Evolutionary conservation across 2,329 filamentous ascomycete species (phyloP).

Genomic region (Talaromyces sp.): DNA sequence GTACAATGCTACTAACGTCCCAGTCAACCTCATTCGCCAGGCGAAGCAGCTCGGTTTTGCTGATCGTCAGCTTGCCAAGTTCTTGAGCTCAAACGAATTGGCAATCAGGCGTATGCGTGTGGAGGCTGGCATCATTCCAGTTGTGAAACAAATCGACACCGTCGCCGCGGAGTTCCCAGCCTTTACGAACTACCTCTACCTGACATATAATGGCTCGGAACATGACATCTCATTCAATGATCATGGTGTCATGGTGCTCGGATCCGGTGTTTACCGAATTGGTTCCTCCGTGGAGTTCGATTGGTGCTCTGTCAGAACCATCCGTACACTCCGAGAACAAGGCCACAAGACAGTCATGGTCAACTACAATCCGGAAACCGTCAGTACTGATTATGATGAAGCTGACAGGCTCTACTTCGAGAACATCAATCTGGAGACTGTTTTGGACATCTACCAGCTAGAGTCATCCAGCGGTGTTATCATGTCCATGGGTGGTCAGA

Average conservation of each 20-base stretch:
- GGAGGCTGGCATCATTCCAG: slow-evolving; percentile 79
- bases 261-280: slow-evolving; percentile 93
- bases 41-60: slow-evolving; percentile 94
- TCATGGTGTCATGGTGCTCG: slow-evolving; percentile 90
- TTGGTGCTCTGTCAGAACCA: slow-evolving; percentile 95
- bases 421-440: slow-evolving; percentile 83
- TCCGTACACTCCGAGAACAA: slow-evolving; percentile 77
- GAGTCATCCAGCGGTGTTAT: slow-evolving; percentile 80
- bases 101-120: slow-evolving; percentile 77
- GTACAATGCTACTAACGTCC: slow-evolving; percentile 62
- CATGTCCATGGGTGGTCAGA: slow-evolving; percentile 95
- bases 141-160: slow-evolving; percentile 97
- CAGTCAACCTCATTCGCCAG: slow-evolving; percentile 63
- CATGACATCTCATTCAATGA: slow-evolving; percentile 81
- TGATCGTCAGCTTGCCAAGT: slow-evolving; percentile 87
- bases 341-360: slow-evolving; percentile 96
- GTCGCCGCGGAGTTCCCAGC: slow-evolving; percentile 95
- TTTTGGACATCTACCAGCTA: slow-evolving; percentile 88
- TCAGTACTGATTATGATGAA: slow-evolving; percentile 88
- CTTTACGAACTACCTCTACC: slow-evolving; percentile 90
- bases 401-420: slow-evolving; percentile 95
- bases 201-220: slow-evolving; percentile 89
- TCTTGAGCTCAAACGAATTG: slow-evolving; percentile 91
- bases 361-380: slow-evolving; percentile 88
- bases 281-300: slow-evolving; percentile 98